These are phyloP conservation scores for Komagataella ulmi DNA, from an alignment of 805 yeast genomes.

Conservation along the genomic window DNA sequence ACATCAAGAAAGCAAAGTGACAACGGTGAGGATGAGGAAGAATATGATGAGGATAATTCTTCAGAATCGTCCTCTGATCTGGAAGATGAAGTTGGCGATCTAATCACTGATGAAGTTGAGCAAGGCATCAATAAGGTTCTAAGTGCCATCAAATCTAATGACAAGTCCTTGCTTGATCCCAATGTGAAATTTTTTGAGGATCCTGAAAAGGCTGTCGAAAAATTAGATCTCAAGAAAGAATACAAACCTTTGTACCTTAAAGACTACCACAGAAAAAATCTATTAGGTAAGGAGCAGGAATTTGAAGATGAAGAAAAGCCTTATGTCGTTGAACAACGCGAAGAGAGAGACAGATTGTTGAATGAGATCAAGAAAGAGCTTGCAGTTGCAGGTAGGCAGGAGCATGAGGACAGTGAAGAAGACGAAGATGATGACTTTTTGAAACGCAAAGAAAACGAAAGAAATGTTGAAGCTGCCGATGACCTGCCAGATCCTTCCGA, in stretches of 20 bases:
- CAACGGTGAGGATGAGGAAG: neutral
- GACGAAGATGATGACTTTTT: constrained; percentile 46
- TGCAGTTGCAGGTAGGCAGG: constrained; percentile 28
- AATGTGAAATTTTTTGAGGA: constrained; percentile 55
- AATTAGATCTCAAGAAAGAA: constrained; percentile 8
- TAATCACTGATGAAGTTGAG: constrained; percentile 79
- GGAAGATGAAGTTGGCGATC: constrained; percentile 87
- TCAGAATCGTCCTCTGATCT: constrained; percentile 43
- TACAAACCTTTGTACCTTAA: constrained; percentile 77
- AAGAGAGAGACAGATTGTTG: constrained; percentile 61
- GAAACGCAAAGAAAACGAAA: constrained; percentile 26
- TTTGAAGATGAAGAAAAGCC: constrained; percentile 48
- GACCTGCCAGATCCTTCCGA: constrained; percentile 52
- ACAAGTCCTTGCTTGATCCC: constrained; percentile 54
- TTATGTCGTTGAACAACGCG: constrained; percentile 60
- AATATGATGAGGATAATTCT: constrained; percentile 13
- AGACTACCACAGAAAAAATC: constrained; percentile 81
- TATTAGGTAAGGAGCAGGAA: constrained; percentile 39
- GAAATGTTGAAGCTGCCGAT: constrained; percentile 11
- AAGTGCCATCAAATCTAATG: constrained; percentile 54
- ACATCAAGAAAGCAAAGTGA: neutral
- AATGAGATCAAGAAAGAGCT: constrained; percentile 67
- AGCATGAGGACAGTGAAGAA: constrained; percentile 27
- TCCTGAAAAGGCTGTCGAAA: constrained; percentile 27
- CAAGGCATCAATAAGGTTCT: constrained; percentile 63